These are phyloP conservation scores for Aquilaria malaccensis DNA, from an alignment of 345 rosid genomes.

Conservation along the genomic window DNA sequence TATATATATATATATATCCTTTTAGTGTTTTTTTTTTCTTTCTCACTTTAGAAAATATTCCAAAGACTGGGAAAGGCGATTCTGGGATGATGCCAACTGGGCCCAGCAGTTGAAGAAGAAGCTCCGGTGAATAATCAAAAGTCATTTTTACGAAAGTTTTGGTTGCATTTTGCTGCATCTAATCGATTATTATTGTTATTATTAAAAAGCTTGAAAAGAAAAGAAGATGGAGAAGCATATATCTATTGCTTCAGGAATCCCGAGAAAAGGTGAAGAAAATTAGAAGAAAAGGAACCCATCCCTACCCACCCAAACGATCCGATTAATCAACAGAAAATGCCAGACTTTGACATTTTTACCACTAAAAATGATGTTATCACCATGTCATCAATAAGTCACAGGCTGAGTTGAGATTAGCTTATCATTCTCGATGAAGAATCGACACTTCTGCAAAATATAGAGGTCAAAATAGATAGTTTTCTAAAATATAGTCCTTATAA, in stretches of 20 bases:
- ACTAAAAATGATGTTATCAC: slow-evolving; percentile 29
- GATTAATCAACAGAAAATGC: no score
- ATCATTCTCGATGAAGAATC: no score
- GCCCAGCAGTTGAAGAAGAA: slow-evolving; percentile 32
- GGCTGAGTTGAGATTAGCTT: no score
- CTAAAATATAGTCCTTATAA: no score
- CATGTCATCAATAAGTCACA: slow-evolving; percentile 25
- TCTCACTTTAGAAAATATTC: slow-evolving; percentile 42
- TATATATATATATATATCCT: no score
- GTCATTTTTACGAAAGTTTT: slow-evolving; percentile 42
- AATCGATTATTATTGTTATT: slow-evolving; percentile 48
- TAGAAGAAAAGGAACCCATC: slow-evolving; percentile 36
- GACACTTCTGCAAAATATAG: no score
- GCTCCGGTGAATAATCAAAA: slow-evolving; percentile 43
- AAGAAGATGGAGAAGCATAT: slow-evolving; percentile 33
- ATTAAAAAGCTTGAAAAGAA: neutral
- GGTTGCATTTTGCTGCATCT: slow-evolving; percentile 17
- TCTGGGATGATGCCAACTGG: slow-evolving; percentile 56
- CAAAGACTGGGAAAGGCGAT: slow-evolving; percentile 54
- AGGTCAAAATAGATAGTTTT: no score
- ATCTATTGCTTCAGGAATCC: slow-evolving; percentile 34
- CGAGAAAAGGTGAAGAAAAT: slow-evolving; percentile 16
- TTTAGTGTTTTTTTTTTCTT: slow-evolving; percentile 3
- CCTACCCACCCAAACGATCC: slow-evolving; percentile 28
- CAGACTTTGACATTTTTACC: slow-evolving; percentile 1